These are phyloP conservation scores for Hymenoscyphus fructigenus DNA, from an alignment of 2,329 filamentous ascomycete species.

Conservation along the genomic window DNA sequence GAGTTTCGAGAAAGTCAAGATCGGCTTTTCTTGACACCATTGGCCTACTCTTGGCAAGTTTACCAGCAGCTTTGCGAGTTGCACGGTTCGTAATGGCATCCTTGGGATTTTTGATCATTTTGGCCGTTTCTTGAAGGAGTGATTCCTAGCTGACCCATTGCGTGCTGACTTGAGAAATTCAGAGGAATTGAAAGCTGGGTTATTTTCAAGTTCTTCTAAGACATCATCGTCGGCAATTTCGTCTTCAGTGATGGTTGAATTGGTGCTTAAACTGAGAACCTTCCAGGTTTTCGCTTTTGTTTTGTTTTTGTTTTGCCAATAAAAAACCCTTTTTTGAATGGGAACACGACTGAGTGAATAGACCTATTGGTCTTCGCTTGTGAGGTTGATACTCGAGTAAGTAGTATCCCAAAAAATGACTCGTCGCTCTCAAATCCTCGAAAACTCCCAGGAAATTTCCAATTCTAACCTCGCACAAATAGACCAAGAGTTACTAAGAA, in stretches of 20 bases:
- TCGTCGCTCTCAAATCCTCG: no score
- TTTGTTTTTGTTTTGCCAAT: neutral
- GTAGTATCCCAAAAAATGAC: no score
- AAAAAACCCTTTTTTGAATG: no score
- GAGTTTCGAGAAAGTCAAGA: conserved; percentile 39
- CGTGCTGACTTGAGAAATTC: conserved; percentile 21
- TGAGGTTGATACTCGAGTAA: no score
- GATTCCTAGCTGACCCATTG: conserved; percentile 11
- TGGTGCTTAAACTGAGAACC: conserved; percentile 7
- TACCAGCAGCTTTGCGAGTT: conserved; percentile 23
- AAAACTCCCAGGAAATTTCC: no score
- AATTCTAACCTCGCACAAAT: no score
- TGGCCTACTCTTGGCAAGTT: conserved; percentile 25
- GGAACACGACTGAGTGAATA: no score
- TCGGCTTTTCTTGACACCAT: conserved; percentile 39
- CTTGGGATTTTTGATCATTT: conserved; percentile 25
- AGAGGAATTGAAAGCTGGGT: conserved; percentile 25
- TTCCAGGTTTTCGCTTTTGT: conserved; percentile 14
- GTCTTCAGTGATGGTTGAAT: neutral
- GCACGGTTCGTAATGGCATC: conserved; percentile 22
- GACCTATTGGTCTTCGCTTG: no score
- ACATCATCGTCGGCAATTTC: conserved; percentile 6
- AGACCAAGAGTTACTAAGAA: no score
- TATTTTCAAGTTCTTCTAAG: conserved; percentile 21
- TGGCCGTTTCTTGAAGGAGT: conserved; percentile 15